Evolutionary conservation across 352 stramenopile species (phyloP).

Genomic region (Globisporangium nunn): DNA sequence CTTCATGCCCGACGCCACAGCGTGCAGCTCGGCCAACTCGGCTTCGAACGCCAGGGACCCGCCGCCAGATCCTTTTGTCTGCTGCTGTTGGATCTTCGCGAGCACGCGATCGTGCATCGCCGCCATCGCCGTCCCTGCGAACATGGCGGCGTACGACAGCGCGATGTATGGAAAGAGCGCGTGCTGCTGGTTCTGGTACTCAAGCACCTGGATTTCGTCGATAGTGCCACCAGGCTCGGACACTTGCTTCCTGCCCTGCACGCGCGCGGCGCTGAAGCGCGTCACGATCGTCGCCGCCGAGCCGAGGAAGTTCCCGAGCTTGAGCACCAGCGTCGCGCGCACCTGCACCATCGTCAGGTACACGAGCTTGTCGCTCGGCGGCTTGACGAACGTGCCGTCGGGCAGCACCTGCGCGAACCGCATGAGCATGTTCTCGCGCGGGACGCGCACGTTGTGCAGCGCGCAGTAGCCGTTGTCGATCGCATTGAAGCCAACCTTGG

Average conservation of each 20-base stretch:
- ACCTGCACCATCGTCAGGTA: conserved; percentile 84
- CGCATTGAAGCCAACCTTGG: conserved; percentile 88
- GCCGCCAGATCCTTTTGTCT: conserved; percentile 8
- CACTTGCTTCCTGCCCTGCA: conserved; percentile 71
- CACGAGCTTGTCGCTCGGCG: conserved; percentile 48
- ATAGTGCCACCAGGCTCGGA: conserved; percentile 23
- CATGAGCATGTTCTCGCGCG: conserved; percentile 58
- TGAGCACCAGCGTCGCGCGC: conserved; percentile 12
- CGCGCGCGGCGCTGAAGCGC: conserved; percentile 90
- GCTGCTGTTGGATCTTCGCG: conserved; percentile 6
- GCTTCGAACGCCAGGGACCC: conserved; percentile 13
- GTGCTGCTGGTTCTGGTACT: conserved; percentile 95
- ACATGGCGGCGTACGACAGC: conserved; percentile 34
- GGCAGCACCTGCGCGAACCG: conserved; percentile 41
- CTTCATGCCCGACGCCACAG: conserved; percentile 33
- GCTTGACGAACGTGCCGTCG: conserved; percentile 53
- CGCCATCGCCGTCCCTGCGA: conserved; percentile 18
- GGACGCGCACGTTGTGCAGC: conserved; percentile 86
- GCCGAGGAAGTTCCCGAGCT: conserved; percentile 44
- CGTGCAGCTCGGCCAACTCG: conserved; percentile 28
- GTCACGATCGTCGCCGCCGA: conserved; percentile 91
- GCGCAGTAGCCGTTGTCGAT: conserved; percentile 90
- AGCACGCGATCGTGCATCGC: conserved; percentile 16
- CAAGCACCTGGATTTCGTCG: conserved; percentile 87
- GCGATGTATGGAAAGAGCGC: conserved; percentile 32